Evolutionary conservation across 129 eudicot genomes (phyloP), one percentile per base, ranked within the genome.

Genomic region (Mikania micrantha): DNA sequence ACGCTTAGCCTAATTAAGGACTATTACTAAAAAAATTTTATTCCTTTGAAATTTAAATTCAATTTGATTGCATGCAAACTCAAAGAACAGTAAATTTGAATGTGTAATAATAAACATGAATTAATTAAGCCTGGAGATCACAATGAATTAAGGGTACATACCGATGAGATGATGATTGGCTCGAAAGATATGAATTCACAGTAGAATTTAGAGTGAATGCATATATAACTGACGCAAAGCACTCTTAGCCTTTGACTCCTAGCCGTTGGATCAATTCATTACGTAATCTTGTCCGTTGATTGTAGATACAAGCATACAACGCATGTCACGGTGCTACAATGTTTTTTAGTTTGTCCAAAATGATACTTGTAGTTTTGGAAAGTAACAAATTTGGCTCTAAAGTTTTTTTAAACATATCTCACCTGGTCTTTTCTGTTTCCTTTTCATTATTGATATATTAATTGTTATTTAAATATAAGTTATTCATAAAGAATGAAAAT

Each of bases 261-360:
- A 11, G 10, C 70, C 77, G 54, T 62, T 19, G 70, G 77, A 72
- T 72, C 53, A 48, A 69, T 42, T 22, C 41, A 24, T 42, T 57
- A 41, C 32, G 47, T 20, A 66, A 50, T 38, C 41, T 15, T 39
- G 28, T 22, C 69, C 50, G 40, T 63, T 22, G n/a, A 62, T 61
- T n/a, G 47, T 38, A 28, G 16, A 15, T 10, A 11, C 39, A 9
- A 39, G 44, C 10, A 10, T 47, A 5, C 58, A 50, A 61, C 64
- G 60, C 70, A 40, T 72, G 61, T 61, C 50, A 25, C 34, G 27
- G 53, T 35, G 63, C 5, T 68, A 16, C 24, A 35, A 12, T 36
- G 39, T 34, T 21, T 19, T 49, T 39, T 38, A 5, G 16, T 50
- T 49, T 64, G 41, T 17, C 28, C 9, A 48, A 20, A 62, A 4